phyloP scores from a whole-genome alignment of 495 filamentous ascomycete species.

The Parathielavia hyrcaniae region DNA sequence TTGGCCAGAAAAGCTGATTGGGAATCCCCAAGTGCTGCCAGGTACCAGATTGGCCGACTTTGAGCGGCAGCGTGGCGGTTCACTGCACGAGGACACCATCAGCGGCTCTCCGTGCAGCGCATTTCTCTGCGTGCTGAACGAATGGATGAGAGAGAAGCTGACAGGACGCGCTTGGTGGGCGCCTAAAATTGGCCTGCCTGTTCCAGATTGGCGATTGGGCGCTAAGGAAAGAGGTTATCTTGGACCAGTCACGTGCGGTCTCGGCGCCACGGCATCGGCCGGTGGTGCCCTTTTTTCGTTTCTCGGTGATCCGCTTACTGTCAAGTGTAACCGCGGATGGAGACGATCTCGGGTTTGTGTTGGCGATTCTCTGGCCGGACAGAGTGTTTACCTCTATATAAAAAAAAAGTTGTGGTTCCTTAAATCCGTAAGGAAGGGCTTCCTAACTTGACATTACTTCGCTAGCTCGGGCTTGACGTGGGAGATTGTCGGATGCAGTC shows the following conservation, averaged over 20 bases:
- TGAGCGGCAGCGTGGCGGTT: conserved; percentile 11
- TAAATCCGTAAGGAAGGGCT: too few relatives aligned
- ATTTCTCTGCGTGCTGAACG: conserved; percentile 9
- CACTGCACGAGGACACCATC: conserved; percentile 11
- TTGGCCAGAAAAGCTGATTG: conserved; percentile 5
- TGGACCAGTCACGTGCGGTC: not conserved
- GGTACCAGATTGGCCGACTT: not conserved
- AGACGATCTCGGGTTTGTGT: too few relatives aligned
- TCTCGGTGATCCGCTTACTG: too few relatives aligned
- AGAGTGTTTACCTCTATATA: too few relatives aligned
- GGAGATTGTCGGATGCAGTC: conserved; percentile 4
- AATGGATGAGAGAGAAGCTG: conserved; percentile 19
- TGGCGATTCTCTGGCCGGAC: too few relatives aligned
- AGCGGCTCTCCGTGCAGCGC: conserved; percentile 20
- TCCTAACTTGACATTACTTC: not conserved
- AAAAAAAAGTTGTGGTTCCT: too few relatives aligned
- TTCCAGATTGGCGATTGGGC: not conserved
- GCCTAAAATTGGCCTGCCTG: conserved; percentile 29
- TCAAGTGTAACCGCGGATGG: too few relatives aligned
- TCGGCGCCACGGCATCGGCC: not conserved
- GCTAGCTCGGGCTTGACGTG: not conserved
- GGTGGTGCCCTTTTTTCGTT: too few relatives aligned
- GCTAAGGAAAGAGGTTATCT: not conserved
- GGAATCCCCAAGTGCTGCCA: not conserved
- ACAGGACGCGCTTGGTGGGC: conserved; percentile 29